Conservation (phyloP, 495 filamentous ascomycete genomes). For the Bombardia bombarda region DNA sequence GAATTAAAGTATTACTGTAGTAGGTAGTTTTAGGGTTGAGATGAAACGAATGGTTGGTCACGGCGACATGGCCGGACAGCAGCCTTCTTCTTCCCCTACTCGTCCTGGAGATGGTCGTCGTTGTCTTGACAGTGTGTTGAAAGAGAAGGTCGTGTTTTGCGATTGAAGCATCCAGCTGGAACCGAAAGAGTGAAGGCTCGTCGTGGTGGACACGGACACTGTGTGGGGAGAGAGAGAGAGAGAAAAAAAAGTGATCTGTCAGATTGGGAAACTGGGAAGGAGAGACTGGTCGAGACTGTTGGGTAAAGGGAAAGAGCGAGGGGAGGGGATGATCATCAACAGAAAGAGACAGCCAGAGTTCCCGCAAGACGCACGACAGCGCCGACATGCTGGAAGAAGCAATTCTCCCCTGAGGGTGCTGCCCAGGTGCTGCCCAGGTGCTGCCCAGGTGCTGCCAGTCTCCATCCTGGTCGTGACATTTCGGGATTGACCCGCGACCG, state of each 20-base stretch:
- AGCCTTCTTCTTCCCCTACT: no score
- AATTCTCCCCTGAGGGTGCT: neutral
- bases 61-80: neutral
- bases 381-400: neutral
- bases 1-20: no score
- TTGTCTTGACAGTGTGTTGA: neutral
- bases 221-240: neutral
- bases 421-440: no score
- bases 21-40: neutral
- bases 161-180: neutral
- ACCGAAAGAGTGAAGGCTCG: neutral
- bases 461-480: neutral
- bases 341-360: neutral
- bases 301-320: no score
- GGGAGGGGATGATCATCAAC: neutral
- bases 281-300: no score
- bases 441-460: no score
- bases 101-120: neutral
- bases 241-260: neutral
- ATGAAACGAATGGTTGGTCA: no score
- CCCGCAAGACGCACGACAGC: neutral
- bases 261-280: no score
- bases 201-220: neutral
- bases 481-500: neutral
- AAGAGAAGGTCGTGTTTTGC: neutral